phyloP scores from a whole-genome alignment of 2,329 filamentous ascomycete genomes.

The Juglanconis juglandina region DNA sequence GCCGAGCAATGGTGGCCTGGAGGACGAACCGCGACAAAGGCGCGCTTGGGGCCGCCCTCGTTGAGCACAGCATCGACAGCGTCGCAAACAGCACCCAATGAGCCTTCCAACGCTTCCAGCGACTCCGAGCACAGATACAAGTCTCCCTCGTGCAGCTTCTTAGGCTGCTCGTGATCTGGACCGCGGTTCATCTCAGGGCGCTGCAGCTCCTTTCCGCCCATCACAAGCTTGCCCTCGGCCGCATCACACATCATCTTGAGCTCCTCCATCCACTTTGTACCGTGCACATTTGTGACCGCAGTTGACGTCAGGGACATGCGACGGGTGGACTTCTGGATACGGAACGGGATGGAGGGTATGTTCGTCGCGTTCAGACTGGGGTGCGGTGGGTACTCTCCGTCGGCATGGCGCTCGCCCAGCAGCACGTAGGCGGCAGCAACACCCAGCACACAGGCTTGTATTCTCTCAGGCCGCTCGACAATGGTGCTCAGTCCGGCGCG shows the following conservation, averaged over 20 bases:
- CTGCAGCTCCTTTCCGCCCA: conserved; percentile 73
- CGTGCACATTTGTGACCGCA: conserved; percentile 87
- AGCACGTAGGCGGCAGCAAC: conserved; percentile 85
- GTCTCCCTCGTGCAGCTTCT: conserved; percentile 79
- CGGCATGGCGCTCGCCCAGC: conserved; percentile 76
- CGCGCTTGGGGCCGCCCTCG: conserved; percentile 61
- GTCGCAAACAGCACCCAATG: conserved; percentile 88
- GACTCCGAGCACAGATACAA: conserved; percentile 88
- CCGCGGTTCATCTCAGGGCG: conserved; percentile 61
- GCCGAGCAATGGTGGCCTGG: conserved; percentile 95
- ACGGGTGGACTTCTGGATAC: conserved; percentile 76
- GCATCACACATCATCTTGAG: conserved; percentile 78
- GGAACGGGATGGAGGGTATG: conserved; percentile 68
- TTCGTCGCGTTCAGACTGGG: conserved; percentile 55
- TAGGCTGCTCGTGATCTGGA: conserved; percentile 39
- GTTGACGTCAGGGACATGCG: conserved; percentile 67
- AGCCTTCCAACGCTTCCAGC: conserved; percentile 81
- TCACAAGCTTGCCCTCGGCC: conserved; percentile 73
- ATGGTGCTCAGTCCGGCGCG: conserved; percentile 72
- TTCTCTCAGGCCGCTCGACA: conserved; percentile 87
- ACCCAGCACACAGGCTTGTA: conserved; percentile 79
- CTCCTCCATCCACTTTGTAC: conserved; percentile 89
- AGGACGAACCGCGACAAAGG: conserved; percentile 88
- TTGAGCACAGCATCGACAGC: conserved; percentile 82
- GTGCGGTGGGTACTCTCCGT: conserved; percentile 64